A percentile compares a stretch with the other conserved stretches of the same genome.
Conservation (phyloP, 2,329 filamentous ascomycete species). For the Trichoderma koningiopsis region DNA sequence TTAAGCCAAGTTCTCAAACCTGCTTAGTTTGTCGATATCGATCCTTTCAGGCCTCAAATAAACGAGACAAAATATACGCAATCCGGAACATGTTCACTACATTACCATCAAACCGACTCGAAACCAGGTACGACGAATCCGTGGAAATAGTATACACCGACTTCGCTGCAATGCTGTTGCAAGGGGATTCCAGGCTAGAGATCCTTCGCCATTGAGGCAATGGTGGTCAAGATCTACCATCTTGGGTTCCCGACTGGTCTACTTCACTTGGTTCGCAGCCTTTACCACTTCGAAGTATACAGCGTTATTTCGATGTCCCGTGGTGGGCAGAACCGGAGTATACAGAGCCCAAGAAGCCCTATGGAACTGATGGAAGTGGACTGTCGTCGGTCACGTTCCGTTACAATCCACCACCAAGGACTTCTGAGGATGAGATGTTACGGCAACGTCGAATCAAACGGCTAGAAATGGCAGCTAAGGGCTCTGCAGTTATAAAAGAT, state of each 20-base stretch:
- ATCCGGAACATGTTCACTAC: conserved; percentile 15
- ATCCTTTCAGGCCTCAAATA: neutral
- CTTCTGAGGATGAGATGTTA: neutral
- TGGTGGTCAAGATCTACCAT: neutral
- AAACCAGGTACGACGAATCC: neutral
- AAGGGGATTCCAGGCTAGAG: neutral
- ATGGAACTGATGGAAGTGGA: neutral
- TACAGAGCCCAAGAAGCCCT: neutral
- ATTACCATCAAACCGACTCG: neutral
- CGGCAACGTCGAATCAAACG: conserved; percentile 5
- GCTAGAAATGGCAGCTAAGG: neutral
- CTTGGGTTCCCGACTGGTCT: conserved; percentile 5
- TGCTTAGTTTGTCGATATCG: conserved; percentile 5
- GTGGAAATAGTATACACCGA: neutral
- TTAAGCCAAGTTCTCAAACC: neutral
- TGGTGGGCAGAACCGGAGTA: conserved; percentile 7
- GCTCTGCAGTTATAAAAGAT: neutral
- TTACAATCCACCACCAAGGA: neutral
- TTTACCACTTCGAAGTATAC: neutral
- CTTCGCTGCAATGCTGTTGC: neutral
- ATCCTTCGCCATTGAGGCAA: conserved; percentile 3
- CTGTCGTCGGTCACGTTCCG: neutral
- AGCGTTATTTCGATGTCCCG: conserved; percentile 10
- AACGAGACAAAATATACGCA: conserved; percentile 5
- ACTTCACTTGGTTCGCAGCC: neutral